Percentiles rank a stretch among this genome's conserved stretches.
Conservation (phyloP, 2,329 filamentous ascomycete species). For the Lasiodiplodia hormozganensis region DNA sequence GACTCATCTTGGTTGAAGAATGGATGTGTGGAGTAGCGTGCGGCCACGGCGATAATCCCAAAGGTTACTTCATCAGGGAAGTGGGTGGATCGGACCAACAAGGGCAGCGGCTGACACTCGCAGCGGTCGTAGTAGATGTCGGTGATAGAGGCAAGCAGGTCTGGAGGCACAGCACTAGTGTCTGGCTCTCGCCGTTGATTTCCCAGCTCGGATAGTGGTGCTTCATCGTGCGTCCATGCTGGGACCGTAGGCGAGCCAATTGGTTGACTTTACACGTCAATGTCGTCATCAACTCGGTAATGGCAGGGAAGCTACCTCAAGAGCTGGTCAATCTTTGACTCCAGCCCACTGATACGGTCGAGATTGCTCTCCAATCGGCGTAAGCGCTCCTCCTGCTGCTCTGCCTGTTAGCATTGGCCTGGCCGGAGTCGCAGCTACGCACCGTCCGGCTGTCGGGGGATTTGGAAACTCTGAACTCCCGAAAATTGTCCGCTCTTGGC, state of each 20-base stretch:
- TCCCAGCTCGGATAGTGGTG: no score
- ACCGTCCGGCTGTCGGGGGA: not conserved
- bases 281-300: not conserved
- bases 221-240: no score
- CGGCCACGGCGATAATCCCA: not conserved
- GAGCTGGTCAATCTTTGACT: not conserved
- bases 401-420: not conserved
- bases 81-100: not conserved
- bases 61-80: not conserved
- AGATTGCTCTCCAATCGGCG: constrained; percentile 2
- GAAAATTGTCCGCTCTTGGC: not conserved
- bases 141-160: not conserved
- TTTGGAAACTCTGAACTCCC: not conserved
- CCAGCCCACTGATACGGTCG: not conserved
- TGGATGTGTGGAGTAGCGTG: not conserved
- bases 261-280: no score
- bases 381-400: not conserved
- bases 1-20: not conserved
- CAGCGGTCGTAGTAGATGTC: not conserved
- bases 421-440: not conserved
- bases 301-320: not conserved
- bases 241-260: no score
- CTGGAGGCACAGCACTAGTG: not conserved
- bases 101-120: not conserved
- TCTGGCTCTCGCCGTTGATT: not conserved